Base-by-base conservation (phyloP, 1,284 basidiomycete genomes). In the Psilocybe mexicana region DNA sequence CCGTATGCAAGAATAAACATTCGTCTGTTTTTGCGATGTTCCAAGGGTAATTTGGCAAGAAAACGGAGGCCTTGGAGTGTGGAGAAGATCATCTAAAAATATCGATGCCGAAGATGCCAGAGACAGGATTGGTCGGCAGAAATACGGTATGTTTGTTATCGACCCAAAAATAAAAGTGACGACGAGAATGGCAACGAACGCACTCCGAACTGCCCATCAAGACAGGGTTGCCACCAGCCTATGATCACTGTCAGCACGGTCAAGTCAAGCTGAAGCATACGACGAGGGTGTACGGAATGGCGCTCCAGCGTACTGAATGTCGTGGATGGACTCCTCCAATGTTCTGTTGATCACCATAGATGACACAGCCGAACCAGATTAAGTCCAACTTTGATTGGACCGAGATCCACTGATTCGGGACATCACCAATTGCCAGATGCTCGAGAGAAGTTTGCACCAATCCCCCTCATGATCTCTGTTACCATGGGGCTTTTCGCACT, bases 401-500 rank as follows among this genome's bases (percentile, higher is more conserved):
- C 43, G 38, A 46, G 61, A 61, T 53, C 59, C 59, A 61, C 38
- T 52, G 53, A 45, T 57, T 45, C 48, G 64, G 62, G 53, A 55
- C 57, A 44, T 18, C 38, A 65, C 62, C 62, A 58, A 48, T 63
- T 59, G 49, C 55, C 60, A 60, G 44, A 52, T 50, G 55, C 38
- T 53, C 5, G 30, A 54, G 43, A 52, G 43, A 51, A 38, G 44
- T 24, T 18, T 49, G 23, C 35, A 33, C 49, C 46, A 48, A 48
- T 28, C 46, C 30, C 49, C 52, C 52, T 55, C 57, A 57, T 66
- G 67, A 70, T 67, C 63, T 40, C 57, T 62, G 70, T 72, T 68
- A 65, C 70, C 65, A 69, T 69, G 69, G 66, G 64, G 54, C 44
- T 62, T 51, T 60, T 54, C 65, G 56, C 61, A 60, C 61, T 60